Evolutionary conservation across 2,329 filamentous ascomycete species (phyloP).

Genomic region (Fusarium anguioides): DNA sequence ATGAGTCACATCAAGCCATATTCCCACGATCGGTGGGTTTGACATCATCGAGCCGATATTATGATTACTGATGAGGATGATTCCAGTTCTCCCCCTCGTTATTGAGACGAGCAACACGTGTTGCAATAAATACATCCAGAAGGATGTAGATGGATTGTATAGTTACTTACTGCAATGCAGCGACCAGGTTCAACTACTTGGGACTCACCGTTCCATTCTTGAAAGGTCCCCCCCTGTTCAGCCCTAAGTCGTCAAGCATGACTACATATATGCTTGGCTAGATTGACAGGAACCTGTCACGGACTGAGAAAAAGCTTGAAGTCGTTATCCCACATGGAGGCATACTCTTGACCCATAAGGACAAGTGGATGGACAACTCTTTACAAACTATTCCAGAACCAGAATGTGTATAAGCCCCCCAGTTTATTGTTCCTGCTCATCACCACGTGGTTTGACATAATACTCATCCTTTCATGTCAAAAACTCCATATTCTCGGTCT

Average conservation of each 20-base stretch:
- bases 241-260: slow-evolving; percentile 1
- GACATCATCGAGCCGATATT: background rate
- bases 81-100: background rate
- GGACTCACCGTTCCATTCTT: background rate
- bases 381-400: background rate
- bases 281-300: background rate
- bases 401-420: background rate
- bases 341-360: background rate
- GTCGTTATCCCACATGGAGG: background rate
- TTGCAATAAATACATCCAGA: background rate
- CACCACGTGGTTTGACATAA: background rate
- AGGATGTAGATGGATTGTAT: background rate
- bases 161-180: background rate
- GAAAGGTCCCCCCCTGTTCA: background rate
- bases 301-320: background rate
- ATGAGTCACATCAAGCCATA: background rate
- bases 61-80: background rate
- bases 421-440: slow-evolving; percentile 1
- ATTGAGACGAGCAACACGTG: background rate
- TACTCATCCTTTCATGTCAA: background rate
- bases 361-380: no score
- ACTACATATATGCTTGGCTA: background rate
- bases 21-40: no score
- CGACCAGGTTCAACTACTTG: background rate
- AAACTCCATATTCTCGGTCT: background rate